Base-by-base conservation (phyloP, 257 asterid species). In the Petunia secreta region DNA sequence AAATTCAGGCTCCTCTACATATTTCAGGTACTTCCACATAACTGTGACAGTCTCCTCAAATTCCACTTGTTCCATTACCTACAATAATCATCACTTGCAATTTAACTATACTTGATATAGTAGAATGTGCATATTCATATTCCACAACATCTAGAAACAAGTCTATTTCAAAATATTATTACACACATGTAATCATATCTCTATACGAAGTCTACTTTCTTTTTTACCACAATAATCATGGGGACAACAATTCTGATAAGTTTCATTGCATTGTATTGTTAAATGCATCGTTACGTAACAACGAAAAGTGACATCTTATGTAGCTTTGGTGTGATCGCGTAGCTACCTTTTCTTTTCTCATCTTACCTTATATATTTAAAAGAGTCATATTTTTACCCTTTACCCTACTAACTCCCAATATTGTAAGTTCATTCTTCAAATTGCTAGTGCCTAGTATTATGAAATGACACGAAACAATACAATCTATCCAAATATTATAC, bases 1-100 rank as follows among this genome's bases (percentile, higher is more conserved):
- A 85, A 93, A 95, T 76, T 89, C 98, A 85, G 99, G 98, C 79
- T 95, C 98, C 83, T 91, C 91, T 58, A 85, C 78, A 48, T 86
- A 85, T 88, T 92, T 93, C 78, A 67, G 79, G 82, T 92, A 84
- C 60, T 71, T 88, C 99, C 97, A 95, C 83, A 88, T 89, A 11
- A 83, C 76, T 63, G 79, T 87, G 34, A 79, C 60, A 79, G 81
- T 80, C 73, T 83, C 82, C 60, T 79, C 93, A 76, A 83, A 82
- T 75, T 88, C 96, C 58, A 88, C 84, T 85, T 84, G 87, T 65
- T 76, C 86, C 75, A 93, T 82, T 83, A 87, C 91, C 98, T 93
- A 76, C 89, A 84, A 85, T 64, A 84, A 81, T 52, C 87, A 78
- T 69, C 15, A 58, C 62, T 34, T 11, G 50, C 62, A 73, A 73